Conservation (phyloP, 495 filamentous ascomycete genomes). For the Tuber brumale region DNA sequence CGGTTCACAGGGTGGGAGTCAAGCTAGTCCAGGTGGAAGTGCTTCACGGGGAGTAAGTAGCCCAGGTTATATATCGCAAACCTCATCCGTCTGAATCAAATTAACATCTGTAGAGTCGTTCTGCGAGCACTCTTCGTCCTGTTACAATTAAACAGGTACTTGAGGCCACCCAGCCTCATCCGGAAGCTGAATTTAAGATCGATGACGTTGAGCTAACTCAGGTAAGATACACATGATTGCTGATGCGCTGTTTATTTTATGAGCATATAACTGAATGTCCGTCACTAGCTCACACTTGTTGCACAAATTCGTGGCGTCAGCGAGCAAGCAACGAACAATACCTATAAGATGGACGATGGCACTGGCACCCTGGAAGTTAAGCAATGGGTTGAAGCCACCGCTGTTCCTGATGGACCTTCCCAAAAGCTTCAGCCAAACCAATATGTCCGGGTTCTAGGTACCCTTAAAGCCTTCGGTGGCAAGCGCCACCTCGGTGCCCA, state of each 20-base stretch:
- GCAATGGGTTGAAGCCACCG: slow-evolving; percentile 71
- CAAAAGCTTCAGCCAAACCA: slow-evolving; percentile 56
- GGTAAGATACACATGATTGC: slow-evolving; percentile 38
- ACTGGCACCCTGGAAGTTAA: slow-evolving; percentile 89
- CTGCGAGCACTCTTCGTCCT: slow-evolving; percentile 71
- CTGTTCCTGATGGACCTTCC: slow-evolving; percentile 50
- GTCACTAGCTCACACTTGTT: slow-evolving; percentile 64
- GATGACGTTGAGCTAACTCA: slow-evolving; percentile 62
- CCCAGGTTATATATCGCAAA: not conserved
- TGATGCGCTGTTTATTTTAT: not conserved
- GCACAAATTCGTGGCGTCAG: slow-evolving; percentile 84
- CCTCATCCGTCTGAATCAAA: slow-evolving; percentile 9
- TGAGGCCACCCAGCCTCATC: slow-evolving; percentile 67
- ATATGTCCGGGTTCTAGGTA: slow-evolving; percentile 77
- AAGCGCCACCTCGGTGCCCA: slow-evolving; percentile 76
- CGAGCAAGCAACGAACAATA: slow-evolving; percentile 80
- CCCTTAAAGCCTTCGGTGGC: slow-evolving; percentile 67
- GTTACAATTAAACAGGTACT: slow-evolving; percentile 91
- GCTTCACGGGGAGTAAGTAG: slow-evolving; percentile 42
- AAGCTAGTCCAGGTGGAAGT: slow-evolving; percentile 45
- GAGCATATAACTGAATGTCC: not conserved
- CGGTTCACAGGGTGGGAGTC: slow-evolving; percentile 50
- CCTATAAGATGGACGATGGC: slow-evolving; percentile 90
- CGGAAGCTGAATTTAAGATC: slow-evolving; percentile 68
- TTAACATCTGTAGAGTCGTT: slow-evolving; percentile 45